Conservation (phyloP, 2,329 filamentous ascomycete genomes). For the Dothiorella sarmentorum region DNA sequence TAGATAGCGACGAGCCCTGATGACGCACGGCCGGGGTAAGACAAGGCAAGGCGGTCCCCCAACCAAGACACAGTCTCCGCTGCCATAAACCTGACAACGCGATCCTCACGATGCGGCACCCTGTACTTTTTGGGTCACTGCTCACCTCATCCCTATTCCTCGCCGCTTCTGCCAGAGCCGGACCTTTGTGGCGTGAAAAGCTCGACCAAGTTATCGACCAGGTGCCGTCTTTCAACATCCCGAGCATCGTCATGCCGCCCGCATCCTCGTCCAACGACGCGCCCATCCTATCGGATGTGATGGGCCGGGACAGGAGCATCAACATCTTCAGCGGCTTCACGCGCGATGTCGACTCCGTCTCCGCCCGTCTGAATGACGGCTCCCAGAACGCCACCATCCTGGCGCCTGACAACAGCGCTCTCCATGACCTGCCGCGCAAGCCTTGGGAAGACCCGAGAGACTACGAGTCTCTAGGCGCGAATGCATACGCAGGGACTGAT, state of each 20-base stretch:
- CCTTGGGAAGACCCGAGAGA: conserved; percentile 79
- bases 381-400: conserved; percentile 75
- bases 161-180: conserved; percentile 31
- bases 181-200: conserved; percentile 28
- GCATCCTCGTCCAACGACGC: conserved; percentile 19
- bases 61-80: background rate
- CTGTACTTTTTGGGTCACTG: background rate
- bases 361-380: conserved; percentile 64
- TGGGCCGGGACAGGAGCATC: conserved; percentile 73
- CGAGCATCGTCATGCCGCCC: conserved; percentile 28
- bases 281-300: conserved; percentile 73
- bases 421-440: conserved; percentile 75
- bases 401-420: conserved; percentile 78
- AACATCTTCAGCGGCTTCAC: conserved; percentile 82
- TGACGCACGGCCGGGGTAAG: conserved; percentile 8
- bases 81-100: background rate
- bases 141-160: conserved; percentile 19
- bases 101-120: conserved; percentile 4
- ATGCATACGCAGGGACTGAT: conserved; percentile 71
- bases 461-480: conserved; percentile 62
- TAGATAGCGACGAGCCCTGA: background rate
- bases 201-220: conserved; percentile 27
- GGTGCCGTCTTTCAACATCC: conserved; percentile 26
- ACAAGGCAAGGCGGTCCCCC: background rate
- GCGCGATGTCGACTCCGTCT: conserved; percentile 68